Evolutionary conservation across 345 rosid genomes (phyloP), one percentile per base, ranked within the genome.

Genomic region (Salix suchowensis): DNA sequence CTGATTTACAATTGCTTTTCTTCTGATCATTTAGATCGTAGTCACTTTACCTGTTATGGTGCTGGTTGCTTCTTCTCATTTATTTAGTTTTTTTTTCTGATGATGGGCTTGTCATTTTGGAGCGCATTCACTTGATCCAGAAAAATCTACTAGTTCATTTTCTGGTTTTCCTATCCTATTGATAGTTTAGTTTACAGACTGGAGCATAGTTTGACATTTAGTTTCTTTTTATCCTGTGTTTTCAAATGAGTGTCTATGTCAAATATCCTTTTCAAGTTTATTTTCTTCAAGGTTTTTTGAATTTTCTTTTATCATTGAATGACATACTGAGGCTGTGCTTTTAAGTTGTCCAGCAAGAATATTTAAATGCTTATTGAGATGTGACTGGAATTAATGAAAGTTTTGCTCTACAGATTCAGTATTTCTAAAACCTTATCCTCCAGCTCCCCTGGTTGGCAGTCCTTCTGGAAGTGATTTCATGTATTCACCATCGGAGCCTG

Each of bases 401-500:
- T 61, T 76, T 76, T 77, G 72, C 69, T 75, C 55, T 72, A 65
- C 92, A 94, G 98, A 91, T 72, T 84, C 86, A 64, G 82, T 84
- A 68, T 89, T 94, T 85, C 68, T 94, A 69, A 86, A 88, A 81
- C 76, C 91, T 15, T 83, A 83, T 30, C 79, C 92, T 73, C 87
- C 92, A 73, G 88, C 79, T 64, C 86, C 81, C 30, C 83, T 80
- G 16, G 72, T 76, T 67, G 85, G 88, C 80, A 85, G 85, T 80
- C 84, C 78, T 72, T 84, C 97, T 67, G 84, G 86, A 44, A 89
- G 82, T 83, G 89, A 85, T 78, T 85, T 82, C 77, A 77, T 87
- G 78, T 86, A 87, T 79, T 86, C 97, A 6, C 84, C 89, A 21
- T 82, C 99, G 5, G 95, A 93, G 68, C 77, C 92, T 46, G 91